A percentile compares a stretch with the other conserved stretches of the same genome.
These are phyloP conservation scores for Thielaviopsis musarum DNA, from an alignment of 2,329 filamentous ascomycete genomes.

Conservation along the genomic window DNA sequence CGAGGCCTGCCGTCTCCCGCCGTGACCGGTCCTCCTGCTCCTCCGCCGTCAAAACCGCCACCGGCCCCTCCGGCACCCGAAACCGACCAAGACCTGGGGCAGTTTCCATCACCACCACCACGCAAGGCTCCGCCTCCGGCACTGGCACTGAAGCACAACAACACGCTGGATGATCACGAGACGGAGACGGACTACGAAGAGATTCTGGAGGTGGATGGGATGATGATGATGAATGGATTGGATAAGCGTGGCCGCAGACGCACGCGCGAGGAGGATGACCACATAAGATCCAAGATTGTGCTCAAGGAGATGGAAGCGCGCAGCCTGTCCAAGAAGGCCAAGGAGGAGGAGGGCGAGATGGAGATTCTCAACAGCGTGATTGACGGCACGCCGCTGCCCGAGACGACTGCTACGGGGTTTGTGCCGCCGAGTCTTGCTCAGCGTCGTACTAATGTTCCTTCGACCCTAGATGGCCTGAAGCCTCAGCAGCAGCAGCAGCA, in stretches of 20 bases:
- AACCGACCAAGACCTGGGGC: conserved; percentile 27
- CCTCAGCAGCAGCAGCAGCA: conserved; percentile 20
- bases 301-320: conserved; percentile 50
- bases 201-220: conserved; percentile 49
- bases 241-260: conserved; percentile 58
- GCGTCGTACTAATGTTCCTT: conserved; percentile 23
- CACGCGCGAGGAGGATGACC: conserved; percentile 78
- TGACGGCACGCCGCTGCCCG: conserved; percentile 4
- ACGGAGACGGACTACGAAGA: conserved; percentile 76
- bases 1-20: conserved; percentile 24
- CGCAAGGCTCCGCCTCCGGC: conserved; percentile 67
- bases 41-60: conserved; percentile 36
- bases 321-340: conserved; percentile 59
- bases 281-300: conserved; percentile 52
- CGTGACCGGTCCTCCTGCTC: conserved; percentile 32
- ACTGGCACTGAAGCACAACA: conserved; percentile 31
- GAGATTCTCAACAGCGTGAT: conserved; percentile 8
- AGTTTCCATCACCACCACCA: conserved; percentile 43
- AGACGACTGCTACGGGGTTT: conserved; percentile 11
- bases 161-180: conserved; percentile 36
- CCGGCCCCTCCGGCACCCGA: conserved; percentile 23
- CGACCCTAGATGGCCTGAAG: conserved; percentile 37
- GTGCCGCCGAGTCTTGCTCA: conserved; percentile 24
- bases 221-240: conserved; percentile 22
- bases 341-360: conserved; percentile 21